Percentiles rank a stretch among this genome's conserved stretches.
Evolutionary conservation across 208 protist genomes (phyloP).

Genomic region (Trypanosoma scelopori): DNA sequence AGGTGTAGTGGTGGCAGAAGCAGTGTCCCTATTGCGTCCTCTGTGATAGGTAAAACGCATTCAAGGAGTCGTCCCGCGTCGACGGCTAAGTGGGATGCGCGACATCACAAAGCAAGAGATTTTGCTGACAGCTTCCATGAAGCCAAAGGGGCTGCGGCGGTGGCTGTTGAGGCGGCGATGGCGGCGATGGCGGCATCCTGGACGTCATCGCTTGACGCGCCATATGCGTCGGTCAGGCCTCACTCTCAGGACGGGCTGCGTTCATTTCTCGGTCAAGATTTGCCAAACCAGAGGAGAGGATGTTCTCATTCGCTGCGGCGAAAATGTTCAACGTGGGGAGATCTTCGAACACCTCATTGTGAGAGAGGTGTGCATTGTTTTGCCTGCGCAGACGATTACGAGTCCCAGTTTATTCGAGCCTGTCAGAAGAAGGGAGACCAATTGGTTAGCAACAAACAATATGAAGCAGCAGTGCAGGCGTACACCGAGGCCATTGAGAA

Average conservation of each 20-base stretch:
- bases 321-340: neutral
- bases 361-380: neutral
- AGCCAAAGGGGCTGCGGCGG: constrained; percentile 10
- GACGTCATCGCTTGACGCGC: neutral
- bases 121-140: neutral
- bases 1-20: neutral
- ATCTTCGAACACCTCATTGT: neutral
- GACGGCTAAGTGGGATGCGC: neutral
- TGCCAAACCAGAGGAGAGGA: neutral
- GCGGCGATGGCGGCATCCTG: constrained; percentile 2
- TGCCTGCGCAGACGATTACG: neutral
- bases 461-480: constrained; percentile 41
- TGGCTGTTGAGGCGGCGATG: constrained; percentile 11
- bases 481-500: constrained; percentile 75
- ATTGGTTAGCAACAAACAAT: constrained; percentile 47
- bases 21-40: neutral
- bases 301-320: neutral
- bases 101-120: neutral
- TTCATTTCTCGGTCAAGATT: neutral
- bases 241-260: too few relatives aligned
- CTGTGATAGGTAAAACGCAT: neutral
- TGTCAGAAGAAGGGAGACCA: constrained; percentile 69
- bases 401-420: neutral
- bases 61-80: neutral
- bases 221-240: neutral